These are phyloP conservation scores for Phoenix dactylifera DNA, from an alignment of 176 grass and related monocot species.

Conservation along the genomic window DNA sequence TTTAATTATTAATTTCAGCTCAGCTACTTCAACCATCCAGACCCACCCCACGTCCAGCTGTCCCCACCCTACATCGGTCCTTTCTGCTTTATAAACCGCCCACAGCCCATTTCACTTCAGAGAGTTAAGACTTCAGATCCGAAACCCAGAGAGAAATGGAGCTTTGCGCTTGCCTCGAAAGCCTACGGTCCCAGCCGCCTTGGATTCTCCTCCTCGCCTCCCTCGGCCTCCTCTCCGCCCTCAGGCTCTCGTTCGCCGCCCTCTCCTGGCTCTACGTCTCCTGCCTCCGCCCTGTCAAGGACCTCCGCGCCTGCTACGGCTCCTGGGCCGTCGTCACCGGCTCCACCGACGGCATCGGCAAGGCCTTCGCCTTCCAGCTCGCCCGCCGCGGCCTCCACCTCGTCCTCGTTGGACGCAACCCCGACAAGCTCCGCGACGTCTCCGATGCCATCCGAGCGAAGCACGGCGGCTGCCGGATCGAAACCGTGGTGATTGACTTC, in stretches of 20 bases:
- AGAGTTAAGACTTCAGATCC: no score
- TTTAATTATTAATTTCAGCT: neutral
- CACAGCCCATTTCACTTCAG: no score
- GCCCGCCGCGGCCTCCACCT: conserved; percentile 52
- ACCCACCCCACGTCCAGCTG: neutral
- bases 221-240: conserved; percentile 39
- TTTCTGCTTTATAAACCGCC: no score
- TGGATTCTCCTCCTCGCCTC: conserved; percentile 16
- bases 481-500: conserved; percentile 77
- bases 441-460: conserved; percentile 49
- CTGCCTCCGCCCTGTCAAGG: conserved; percentile 83
- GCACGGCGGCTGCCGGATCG: conserved; percentile 38
- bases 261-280: conserved; percentile 58
- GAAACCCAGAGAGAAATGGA: neutral
- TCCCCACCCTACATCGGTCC: no score
- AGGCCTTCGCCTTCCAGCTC: conserved; percentile 66
- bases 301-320: conserved; percentile 67
- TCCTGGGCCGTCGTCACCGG: conserved; percentile 88
- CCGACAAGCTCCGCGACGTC: conserved; percentile 56
- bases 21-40: neutral
- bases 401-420: conserved; percentile 77
- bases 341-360: conserved; percentile 73
- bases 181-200: neutral
- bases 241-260: conserved; percentile 33
- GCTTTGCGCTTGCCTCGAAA: neutral